Percentiles rank a stretch among this genome's conserved stretches.
phyloP scores from a whole-genome alignment of 2,329 filamentous ascomycete species.

The Trichoderma harzianum region DNA sequence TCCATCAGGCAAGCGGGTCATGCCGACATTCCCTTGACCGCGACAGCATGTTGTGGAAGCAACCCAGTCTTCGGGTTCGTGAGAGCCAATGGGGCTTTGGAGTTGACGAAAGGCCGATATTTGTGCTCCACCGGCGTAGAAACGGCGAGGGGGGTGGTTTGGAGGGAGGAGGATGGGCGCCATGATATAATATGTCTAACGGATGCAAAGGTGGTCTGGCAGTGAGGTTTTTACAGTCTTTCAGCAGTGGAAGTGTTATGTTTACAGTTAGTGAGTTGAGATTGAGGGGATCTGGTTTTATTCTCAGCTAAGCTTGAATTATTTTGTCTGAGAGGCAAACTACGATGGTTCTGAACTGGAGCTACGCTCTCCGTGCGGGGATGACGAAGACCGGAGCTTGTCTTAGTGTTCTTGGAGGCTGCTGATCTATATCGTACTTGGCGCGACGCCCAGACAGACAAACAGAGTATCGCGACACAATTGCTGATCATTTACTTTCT shows the following conservation, averaged over 20 bases:
- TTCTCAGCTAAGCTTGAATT: not conserved
- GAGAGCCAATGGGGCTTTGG: not conserved
- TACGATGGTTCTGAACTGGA: not conserved
- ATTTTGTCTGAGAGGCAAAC: not conserved
- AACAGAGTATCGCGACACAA: not conserved
- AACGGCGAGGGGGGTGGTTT: constrained; percentile 19
- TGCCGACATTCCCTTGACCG: constrained; percentile 19
- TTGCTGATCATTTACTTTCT: not conserved
- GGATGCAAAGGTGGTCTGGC: not conserved
- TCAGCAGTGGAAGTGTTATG: not conserved
- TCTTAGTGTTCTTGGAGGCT: not conserved
- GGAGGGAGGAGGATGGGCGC: constrained; percentile 21
- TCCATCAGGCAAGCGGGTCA: constrained; percentile 21
- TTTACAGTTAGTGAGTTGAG: not conserved
- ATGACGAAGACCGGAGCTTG: not conserved
- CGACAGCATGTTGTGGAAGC: constrained; percentile 23
- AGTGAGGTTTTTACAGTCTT: not conserved
- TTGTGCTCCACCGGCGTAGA: constrained; percentile 22
- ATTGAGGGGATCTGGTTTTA: not conserved
- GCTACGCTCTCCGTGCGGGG: not conserved
- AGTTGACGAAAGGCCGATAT: constrained; percentile 21
- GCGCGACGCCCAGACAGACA: not conserved
- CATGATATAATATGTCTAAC: constrained; percentile 4
- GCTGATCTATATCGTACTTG: not conserved
- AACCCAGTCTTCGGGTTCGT: constrained; percentile 24